These are phyloP conservation scores for Cordia subcordata DNA, from an alignment of 257 asterid genomes.

Conservation along the genomic window DNA sequence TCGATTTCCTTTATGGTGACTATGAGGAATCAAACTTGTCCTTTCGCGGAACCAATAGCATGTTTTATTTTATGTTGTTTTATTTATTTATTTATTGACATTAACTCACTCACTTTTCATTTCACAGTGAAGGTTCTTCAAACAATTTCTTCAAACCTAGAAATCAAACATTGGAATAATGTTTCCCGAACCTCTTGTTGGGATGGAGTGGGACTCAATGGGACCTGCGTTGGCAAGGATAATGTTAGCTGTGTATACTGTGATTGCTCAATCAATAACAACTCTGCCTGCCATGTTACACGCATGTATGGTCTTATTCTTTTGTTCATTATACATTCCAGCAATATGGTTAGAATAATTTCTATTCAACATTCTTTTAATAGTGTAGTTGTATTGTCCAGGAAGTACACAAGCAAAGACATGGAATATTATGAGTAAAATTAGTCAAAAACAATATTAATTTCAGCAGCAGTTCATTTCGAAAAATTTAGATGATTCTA, in stretches of 20 bases:
- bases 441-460: no score
- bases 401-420: no score
- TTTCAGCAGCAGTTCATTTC: no score
- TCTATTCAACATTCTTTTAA: no score
- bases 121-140: slow-evolving; percentile 55
- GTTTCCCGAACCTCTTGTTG: slow-evolving; percentile 46
- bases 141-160: slow-evolving; percentile 54
- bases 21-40: no score
- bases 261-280: slow-evolving; percentile 54
- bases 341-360: no score
- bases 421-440: no score
- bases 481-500: no score
- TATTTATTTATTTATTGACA: background rate
- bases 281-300: slow-evolving; percentile 68
- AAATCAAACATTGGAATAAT: slow-evolving; percentile 50
- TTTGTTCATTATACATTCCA: background rate
- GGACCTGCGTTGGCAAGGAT: slow-evolving; percentile 2
- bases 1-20: no score
- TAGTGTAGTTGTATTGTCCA: no score
- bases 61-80: no score
- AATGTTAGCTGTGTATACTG: slow-evolving; percentile 40
- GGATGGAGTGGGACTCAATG: slow-evolving; percentile 32
- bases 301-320: slow-evolving; percentile 50
- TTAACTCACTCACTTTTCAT: background rate
- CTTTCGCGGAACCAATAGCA: no score